phyloP scores from a whole-genome alignment of 306 rosid species.

The Trifolium pratense region DNA sequence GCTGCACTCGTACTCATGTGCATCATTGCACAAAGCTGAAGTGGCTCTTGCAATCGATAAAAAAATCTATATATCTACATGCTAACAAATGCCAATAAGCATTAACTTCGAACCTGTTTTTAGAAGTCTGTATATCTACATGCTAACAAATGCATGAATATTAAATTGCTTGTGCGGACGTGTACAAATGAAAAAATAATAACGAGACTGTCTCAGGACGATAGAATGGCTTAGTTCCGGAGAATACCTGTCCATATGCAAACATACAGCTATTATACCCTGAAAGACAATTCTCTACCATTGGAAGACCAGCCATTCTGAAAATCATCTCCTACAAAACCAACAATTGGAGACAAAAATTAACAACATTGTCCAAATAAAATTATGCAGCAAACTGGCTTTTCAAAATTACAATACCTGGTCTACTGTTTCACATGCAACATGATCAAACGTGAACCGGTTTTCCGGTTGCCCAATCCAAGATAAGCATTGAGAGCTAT shows the following conservation, averaged over 20 bases:
- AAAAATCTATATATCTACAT: neutral
- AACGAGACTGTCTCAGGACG: neutral
- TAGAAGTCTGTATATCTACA: conserved; percentile 3
- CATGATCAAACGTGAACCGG: conserved; percentile 93
- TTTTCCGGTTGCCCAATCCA: conserved; percentile 94
- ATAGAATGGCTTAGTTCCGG: conserved; percentile 26
- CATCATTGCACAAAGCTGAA: neutral
- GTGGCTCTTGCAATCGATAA: neutral
- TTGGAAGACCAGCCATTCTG: conserved; percentile 93
- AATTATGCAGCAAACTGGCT: neutral
- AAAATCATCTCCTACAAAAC: conserved; percentile 81
- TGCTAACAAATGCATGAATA: neutral
- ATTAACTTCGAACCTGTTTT: neutral
- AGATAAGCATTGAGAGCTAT: conserved; percentile 67
- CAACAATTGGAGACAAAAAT: conserved; percentile 29
- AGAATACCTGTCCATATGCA: conserved; percentile 93
- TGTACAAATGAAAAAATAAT: neutral
- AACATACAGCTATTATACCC: conserved; percentile 99
- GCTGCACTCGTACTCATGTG: neutral
- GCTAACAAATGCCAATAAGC: conserved; percentile 11
- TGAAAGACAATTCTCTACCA: conserved; percentile 96
- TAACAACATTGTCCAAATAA: conserved; percentile 26
- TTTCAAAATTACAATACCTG: conserved; percentile 62
- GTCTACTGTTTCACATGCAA: conserved; percentile 93
- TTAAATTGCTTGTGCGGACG: conserved; percentile 11